These are phyloP conservation scores for Kalmusia sp. DNA, from an alignment of 2,329 filamentous ascomycete species.

Conservation along the genomic window DNA sequence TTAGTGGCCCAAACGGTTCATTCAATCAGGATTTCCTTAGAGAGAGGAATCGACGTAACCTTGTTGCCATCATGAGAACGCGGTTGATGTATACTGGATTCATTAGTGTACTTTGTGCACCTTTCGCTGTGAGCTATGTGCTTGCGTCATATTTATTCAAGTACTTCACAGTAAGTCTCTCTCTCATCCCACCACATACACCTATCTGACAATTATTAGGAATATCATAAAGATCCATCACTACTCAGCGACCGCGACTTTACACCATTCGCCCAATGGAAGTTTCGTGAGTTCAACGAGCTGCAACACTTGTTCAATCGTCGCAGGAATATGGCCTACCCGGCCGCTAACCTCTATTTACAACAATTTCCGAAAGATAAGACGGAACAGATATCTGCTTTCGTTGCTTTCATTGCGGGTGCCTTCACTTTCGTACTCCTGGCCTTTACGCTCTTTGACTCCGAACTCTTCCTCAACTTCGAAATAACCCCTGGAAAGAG, in stretches of 20 bases:
- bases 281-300: slow-evolving; percentile 98
- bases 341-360: slow-evolving; percentile 89
- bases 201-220: slow-evolving; percentile 56
- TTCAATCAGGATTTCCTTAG: slow-evolving; percentile 86
- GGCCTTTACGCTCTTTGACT: slow-evolving; percentile 83
- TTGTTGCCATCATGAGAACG: slow-evolving; percentile 78
- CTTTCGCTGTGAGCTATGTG: slow-evolving; percentile 86
- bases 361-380: slow-evolving; percentile 97
- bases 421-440: slow-evolving; percentile 86
- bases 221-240: slow-evolving; percentile 93
- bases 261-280: slow-evolving; percentile 94
- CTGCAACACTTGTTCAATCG: slow-evolving; percentile 90
- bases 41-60: slow-evolving; percentile 76
- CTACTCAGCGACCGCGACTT: slow-evolving; percentile 89
- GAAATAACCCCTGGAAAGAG: slow-evolving; percentile 90
- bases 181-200: neutral
- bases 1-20: slow-evolving; percentile 81
- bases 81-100: slow-evolving; percentile 84
- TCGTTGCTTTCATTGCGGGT: slow-evolving; percentile 86
- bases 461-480: slow-evolving; percentile 88
- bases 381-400: slow-evolving; percentile 82
- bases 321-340: slow-evolving; percentile 91
- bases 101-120: slow-evolving; percentile 85
- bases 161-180: slow-evolving; percentile 79
- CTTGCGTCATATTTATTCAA: slow-evolving; percentile 91